Evolutionary conservation across 75 land plant species (phyloP).

Genomic region (Picea glauca): DNA sequence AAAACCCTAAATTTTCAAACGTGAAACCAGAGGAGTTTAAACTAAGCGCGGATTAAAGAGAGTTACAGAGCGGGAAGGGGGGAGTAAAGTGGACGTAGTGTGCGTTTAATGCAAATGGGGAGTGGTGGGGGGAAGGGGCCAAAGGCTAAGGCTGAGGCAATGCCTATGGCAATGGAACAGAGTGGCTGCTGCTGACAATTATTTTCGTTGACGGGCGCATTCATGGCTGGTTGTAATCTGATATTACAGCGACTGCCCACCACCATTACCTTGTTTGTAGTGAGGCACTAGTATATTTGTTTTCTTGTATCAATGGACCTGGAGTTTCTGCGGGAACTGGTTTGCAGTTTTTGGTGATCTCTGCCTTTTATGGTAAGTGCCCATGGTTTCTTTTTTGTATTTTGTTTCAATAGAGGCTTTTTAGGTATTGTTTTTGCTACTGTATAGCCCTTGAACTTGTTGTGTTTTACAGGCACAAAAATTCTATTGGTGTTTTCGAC

Average conservation of each 20-base stretch:
- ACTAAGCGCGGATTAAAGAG: not conserved
- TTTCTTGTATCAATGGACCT: slow-evolving; percentile 2
- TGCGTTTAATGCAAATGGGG: not conserved
- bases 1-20: slow-evolving; percentile 1
- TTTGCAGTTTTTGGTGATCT: not conserved
- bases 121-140: not conserved
- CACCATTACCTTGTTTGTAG: not conserved
- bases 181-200: not conserved
- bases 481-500: too few species aligned
- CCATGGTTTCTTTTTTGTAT: not conserved
- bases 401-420: too few species aligned
- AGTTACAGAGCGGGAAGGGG: not conserved
- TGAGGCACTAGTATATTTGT: not conserved
- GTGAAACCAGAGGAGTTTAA: not conserved
- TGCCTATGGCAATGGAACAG: slow-evolving; percentile 2
- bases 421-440: too few species aligned
- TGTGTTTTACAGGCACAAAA: too few species aligned
- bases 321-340: not conserved
- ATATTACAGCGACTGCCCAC: not conserved
- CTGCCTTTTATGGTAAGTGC: not conserved
- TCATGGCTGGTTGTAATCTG: slow-evolving; percentile 1
- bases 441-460: too few species aligned
- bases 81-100: not conserved
- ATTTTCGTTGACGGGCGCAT: slow-evolving; percentile 1
- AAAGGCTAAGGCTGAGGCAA: slow-evolving; percentile 9